Conservation (phyloP, 2,329 filamentous ascomycete genomes). For the Hymenoscyphus albidus region DNA sequence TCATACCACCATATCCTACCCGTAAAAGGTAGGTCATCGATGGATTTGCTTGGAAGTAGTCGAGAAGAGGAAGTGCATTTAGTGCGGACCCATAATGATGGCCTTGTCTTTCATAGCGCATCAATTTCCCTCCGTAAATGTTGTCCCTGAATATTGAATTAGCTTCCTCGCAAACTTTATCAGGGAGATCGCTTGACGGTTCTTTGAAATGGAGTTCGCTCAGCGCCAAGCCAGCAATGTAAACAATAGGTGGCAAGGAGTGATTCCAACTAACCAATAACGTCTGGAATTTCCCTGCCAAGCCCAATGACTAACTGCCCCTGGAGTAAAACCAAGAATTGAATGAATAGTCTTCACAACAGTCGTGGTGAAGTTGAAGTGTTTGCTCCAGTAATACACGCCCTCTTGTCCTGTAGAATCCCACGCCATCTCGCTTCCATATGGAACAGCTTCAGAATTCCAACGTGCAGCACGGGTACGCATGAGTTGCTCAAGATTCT, state of each 20-base stretch:
- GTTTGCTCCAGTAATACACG: slow-evolving; percentile 53
- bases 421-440: slow-evolving; percentile 60
- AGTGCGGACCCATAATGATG: slow-evolving; percentile 60
- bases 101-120: slow-evolving; percentile 46
- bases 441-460: slow-evolving; percentile 50
- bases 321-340: slow-evolving; percentile 52
- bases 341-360: slow-evolving; percentile 50
- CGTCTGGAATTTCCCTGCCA: slow-evolving; percentile 59
- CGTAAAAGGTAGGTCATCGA: neutral
- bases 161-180: too few relatives aligned
- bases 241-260: too few relatives aligned
- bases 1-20: neutral
- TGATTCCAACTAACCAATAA: slow-evolving; percentile 26
- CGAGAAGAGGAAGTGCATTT: slow-evolving; percentile 53
- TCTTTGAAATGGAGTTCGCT: too few relatives aligned
- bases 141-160: slow-evolving; percentile 47
- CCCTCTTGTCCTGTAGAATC: slow-evolving; percentile 60
- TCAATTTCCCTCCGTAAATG: slow-evolving; percentile 39
- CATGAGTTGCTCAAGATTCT: slow-evolving; percentile 45
- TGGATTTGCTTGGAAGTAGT: slow-evolving; percentile 25
- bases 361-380: slow-evolving; percentile 47
- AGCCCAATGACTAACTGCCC: slow-evolving; percentile 55
- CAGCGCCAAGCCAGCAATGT: too few relatives aligned
- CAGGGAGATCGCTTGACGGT: too few relatives aligned
- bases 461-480: slow-evolving; percentile 46